Evolutionary conservation across 495 filamentous ascomycete genomes (phyloP), one percentile per base, ranked within the genome.

Genomic region (Chlorociboria aeruginascens): DNA sequence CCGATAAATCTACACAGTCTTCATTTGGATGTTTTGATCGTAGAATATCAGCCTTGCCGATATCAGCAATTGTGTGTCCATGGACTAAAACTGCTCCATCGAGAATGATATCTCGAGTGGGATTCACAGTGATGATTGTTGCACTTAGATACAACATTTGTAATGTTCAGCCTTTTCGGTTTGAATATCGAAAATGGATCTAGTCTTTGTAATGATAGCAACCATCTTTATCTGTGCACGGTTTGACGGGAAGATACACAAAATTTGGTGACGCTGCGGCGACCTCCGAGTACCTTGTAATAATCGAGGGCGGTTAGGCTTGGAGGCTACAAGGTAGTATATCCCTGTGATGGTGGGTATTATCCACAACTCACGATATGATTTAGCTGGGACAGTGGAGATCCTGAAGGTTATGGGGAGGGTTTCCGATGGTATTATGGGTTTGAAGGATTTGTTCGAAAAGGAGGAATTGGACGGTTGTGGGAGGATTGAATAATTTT

Each of bases 41-140:
- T 16, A 63, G 49, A 13, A 45, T 44, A 4, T 62, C 50, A 0
- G 67, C 48, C 34, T 74, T 76, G 28, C 66, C 69, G 46, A 76
- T 61, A 32, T 63, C 68, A 1, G 56, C 48, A 32, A 74, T 73
- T 3, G 32, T 49, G 48, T 66, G 44, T 13, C 49, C 57, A 12
- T 58, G 14, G n/a, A 72, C 61, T 2, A 60, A 57, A 33, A 74
- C 64, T 1, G 69, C 65, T 10, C 69, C 71, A 49, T 73, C 62
- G 10, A 56, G 50, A 43, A 74, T 67, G 43, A 76, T 66, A 28
- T 66, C 64, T 13, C 71, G 63, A 2, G 49, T 40, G 8, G 52
- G 13, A 50, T 72, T 69, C 36, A 74, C 56, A 1, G 71, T 74
- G 48, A 74, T 60, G 40, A 76, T 65, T 1, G 69, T 72, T 4